phyloP scores from a whole-genome alignment of 805 yeast genomes.

The Yarrowia sp. region DNA sequence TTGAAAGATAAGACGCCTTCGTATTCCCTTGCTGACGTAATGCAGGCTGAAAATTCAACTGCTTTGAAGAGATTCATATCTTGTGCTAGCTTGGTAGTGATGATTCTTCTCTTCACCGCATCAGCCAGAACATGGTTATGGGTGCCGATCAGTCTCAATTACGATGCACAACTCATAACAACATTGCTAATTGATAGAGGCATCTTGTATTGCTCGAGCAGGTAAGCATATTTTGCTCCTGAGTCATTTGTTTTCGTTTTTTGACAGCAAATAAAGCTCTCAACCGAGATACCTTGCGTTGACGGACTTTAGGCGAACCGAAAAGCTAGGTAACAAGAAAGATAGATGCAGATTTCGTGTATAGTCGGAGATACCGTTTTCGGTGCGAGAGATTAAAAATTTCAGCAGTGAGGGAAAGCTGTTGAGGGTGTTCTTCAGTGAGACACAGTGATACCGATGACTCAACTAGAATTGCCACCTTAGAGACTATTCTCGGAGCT shows the following conservation, averaged over 20 bases:
- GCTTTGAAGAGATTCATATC: too few relatives aligned
- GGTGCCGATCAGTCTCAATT: slow-evolving; percentile 12
- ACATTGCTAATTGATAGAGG: not conserved
- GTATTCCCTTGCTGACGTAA: too few relatives aligned
- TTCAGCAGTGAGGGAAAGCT: too few relatives aligned
- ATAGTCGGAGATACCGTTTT: not conserved
- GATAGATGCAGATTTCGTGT: not conserved
- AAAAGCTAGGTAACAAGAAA: not conserved
- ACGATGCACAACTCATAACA: slow-evolving; percentile 1
- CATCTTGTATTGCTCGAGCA: not conserved
- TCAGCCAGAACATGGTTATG: not conserved
- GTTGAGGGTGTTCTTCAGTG: too few relatives aligned
- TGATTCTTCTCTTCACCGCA: too few relatives aligned
- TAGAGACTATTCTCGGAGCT: not conserved
- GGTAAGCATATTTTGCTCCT: not conserved
- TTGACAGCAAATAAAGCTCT: not conserved
- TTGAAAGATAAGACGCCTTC: too few relatives aligned
- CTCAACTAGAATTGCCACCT: not conserved
- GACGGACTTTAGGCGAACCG: not conserved
- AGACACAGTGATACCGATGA: not conserved
- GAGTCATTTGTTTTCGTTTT: slow-evolving; percentile 1
- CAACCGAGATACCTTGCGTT: not conserved
- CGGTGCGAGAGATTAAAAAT: too few relatives aligned
- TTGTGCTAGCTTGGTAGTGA: too few relatives aligned
- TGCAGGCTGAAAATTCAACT: too few relatives aligned